phyloP scores from a whole-genome alignment of 805 yeast genomes.

The Yarrowia bubula region DNA sequence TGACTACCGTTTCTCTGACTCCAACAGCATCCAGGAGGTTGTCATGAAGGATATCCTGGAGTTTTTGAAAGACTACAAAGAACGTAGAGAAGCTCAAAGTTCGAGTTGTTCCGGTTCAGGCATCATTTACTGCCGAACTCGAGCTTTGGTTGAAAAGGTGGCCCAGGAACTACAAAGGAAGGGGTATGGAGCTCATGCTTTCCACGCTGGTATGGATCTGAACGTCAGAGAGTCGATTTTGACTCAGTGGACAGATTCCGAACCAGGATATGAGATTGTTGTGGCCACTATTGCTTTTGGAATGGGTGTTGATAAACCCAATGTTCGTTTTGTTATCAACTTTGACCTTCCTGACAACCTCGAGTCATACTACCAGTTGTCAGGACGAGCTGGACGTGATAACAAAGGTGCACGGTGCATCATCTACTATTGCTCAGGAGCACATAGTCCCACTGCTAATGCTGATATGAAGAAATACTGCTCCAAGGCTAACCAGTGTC shows the following conservation, averaged over 20 bases:
- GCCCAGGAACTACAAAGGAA: constrained; percentile 54
- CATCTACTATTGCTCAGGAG: constrained; percentile 54
- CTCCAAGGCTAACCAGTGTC: constrained; percentile 28
- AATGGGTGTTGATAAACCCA: constrained; percentile 97
- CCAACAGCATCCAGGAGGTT: constrained; percentile 28
- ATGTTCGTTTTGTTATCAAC: constrained; percentile 88
- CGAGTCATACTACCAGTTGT: constrained; percentile 95
- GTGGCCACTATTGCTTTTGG: constrained; percentile 98
- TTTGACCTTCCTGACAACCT: constrained; percentile 80
- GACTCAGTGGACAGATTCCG: constrained; percentile 72
- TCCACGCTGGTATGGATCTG: constrained; percentile 82
- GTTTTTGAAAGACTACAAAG: constrained; percentile 33
- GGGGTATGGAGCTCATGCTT: constrained; percentile 68
- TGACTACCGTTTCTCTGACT: constrained; percentile 7
- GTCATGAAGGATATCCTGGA: constrained; percentile 32
- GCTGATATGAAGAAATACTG: constrained; percentile 28
- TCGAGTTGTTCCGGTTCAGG: constrained; percentile 58
- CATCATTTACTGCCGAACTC: constrained; percentile 88
- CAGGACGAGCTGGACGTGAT: constrained; percentile 99
- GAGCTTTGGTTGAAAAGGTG: constrained; percentile 78
- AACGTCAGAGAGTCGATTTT: constrained; percentile 69
- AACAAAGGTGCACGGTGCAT: constrained; percentile 78
- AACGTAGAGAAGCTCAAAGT: background rate
- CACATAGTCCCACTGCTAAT: constrained; percentile 8
- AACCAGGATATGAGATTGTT: constrained; percentile 57